Percentiles rank a stretch among this genome's conserved stretches.
Evolutionary conservation across 2,329 filamentous ascomycete species (phyloP).

Genomic region (Aurifilum marmelostoma): DNA sequence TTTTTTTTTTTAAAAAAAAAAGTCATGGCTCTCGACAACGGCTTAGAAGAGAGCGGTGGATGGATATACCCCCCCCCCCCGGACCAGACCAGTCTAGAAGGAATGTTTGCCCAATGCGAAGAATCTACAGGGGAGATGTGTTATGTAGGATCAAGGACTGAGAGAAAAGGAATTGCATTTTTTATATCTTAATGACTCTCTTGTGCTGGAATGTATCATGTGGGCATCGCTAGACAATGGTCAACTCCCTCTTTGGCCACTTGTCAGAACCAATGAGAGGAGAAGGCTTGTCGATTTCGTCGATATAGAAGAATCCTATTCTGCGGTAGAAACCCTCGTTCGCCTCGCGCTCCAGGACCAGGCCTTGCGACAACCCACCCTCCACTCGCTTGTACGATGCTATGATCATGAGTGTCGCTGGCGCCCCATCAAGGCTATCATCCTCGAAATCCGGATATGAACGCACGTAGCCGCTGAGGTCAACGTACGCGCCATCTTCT

Average conservation of each 20-base stretch:
- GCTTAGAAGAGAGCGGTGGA: constrained; percentile 1
- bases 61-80: constrained; percentile 7
- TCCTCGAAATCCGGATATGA: not conserved
- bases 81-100: not conserved
- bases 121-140: not conserved
- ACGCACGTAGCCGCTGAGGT: not conserved
- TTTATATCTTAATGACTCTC: not conserved
- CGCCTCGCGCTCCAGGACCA: not conserved
- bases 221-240: not conserved
- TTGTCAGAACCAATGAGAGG: not conserved
- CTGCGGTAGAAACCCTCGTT: not conserved
- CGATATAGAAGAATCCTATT: not conserved
- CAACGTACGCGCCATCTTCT: not conserved
- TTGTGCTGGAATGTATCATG: not conserved
- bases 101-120: constrained; percentile 4
- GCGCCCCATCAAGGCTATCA: not conserved
- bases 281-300: not conserved
- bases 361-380: not conserved
- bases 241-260: not conserved
- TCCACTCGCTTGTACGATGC: not conserved
- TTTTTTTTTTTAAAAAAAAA: not conserved
- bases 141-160: not conserved
- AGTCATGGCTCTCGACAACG: not conserved
- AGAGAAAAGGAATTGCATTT: not conserved
- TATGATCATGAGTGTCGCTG: not conserved